Evolutionary conservation across 1,284 basidiomycete genomes (phyloP), one percentile per base, ranked within the genome.

Genomic region (Papiliotrema nemorosa): DNA sequence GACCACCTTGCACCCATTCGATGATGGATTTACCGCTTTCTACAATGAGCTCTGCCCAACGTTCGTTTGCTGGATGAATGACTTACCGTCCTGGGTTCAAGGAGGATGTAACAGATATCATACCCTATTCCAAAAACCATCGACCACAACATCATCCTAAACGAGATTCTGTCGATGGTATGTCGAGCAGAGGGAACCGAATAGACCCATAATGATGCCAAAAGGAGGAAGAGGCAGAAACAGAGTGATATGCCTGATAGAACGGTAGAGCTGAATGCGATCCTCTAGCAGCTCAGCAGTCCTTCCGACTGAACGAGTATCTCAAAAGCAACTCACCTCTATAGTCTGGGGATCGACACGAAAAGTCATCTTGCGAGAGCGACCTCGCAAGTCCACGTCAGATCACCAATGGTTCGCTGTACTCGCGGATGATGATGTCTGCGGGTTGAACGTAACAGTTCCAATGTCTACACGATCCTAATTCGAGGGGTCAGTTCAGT

Each of bases 161-260:
- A 67, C 24, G 63, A 66, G 9, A 69, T 44, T 22, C 67, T 59
- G 47, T 69, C 58, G n/a, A 69, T 53, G 25, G 52, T 53, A 29
- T 55, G 52, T 33, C 67, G 43, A 13, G 52, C 46, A 5, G 27
- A 13, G n/a, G 42, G 42, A 14, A 29, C 18, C n/a, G 26, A 44
- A 10, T 26, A 44, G 5, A 44, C 26, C 42, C 42, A 44, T 5
- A 24, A 9, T 5, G 42, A 27, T 5, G 27, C 27, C n/a, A 44
- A 5, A 7, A 44, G 42, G 20, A 44, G n/a, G 24, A 33, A 29
- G 18, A 33, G 25, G 27, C 42, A 29, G 42, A 44, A 44, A 12
- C 5, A 9, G 25, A 44, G 24, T 6, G 42, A 44, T 6, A 44
- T 27, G 12, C 24, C 27, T 5, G 50, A 34, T 2, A 39, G 37